Base-by-base conservation (phyloP, 805 yeast species). In the Candida orba region DNA sequence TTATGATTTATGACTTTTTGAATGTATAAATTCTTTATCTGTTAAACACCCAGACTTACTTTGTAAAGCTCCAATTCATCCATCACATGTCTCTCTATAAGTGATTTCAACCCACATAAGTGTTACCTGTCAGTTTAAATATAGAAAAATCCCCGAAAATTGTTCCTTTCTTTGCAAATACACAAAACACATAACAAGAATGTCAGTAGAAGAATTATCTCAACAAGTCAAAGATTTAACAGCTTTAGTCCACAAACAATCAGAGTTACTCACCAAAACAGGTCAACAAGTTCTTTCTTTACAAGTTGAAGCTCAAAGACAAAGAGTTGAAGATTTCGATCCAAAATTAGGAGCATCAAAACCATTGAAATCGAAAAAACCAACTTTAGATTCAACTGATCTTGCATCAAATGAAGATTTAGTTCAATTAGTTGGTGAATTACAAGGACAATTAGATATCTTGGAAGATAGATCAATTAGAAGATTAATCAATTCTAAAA, bases 371-470 rank as follows among this genome's bases (percentile, higher is more conserved):
- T 6, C 14, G 4, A 40, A 23, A 42, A 46, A 18, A 23, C 22
- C 47, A 36, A 33, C 14, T 14, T 34, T 48, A 41, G 82, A 77
- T 46, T 58, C 77, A 1, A 59, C 73, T 4, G 87, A 82, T 49
- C 81, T 72, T 50, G 86, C 81, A 32, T 79, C 91, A 4, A 83
- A 86, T 52, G 95, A 85, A 45, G 98, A 91, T 57, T 66, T 90
- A 12, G 84, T 84, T 4, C 91, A 87, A 58, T 69, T 90, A 37
- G 97, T 89, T 13, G 87, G 86, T 10, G 98, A 90, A 62, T 66
- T 90, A 44, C 97, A 90, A 63, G 85, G 86, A 8, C 97, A 90
- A 64, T 71, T 90, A 56, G 90, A 85, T 42, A 68, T 74, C 22
- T 60, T 84, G 30, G 98, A 90, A 58, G 86, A 85, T 52, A 74